phyloP scores from a whole-genome alignment of 2,329 filamentous ascomycete genomes.

The Pezicula carpinea region DNA sequence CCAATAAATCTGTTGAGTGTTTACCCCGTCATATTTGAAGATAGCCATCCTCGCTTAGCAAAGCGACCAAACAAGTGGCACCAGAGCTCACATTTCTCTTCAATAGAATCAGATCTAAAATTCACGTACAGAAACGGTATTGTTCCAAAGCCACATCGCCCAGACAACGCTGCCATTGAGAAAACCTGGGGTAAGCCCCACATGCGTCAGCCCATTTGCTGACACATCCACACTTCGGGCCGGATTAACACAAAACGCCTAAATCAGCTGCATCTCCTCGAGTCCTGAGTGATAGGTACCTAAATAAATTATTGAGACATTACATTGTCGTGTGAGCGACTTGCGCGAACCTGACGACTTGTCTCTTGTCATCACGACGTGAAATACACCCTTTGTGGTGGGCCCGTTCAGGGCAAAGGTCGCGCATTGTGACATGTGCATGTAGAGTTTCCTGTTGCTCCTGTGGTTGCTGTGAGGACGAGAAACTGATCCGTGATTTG shows the following conservation, averaged over 20 bases:
- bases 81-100: too few relatives aligned
- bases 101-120: too few relatives aligned
- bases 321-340: constrained; percentile 15
- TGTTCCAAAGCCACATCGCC: too few relatives aligned
- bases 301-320: constrained; percentile 4
- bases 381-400: constrained; percentile 16
- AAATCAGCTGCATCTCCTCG: constrained; percentile 1
- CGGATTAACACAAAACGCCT: neutral
- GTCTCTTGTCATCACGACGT: neutral
- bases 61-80: too few relatives aligned
- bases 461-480: constrained; percentile 20
- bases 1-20: too few relatives aligned
- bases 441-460: constrained; percentile 8
- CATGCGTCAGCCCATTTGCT: too few relatives aligned
- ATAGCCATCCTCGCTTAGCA: too few relatives aligned
- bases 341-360: constrained; percentile 1
- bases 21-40: too few relatives aligned
- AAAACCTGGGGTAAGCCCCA: too few relatives aligned
- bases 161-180: too few relatives aligned
- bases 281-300: neutral
- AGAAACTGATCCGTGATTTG: constrained; percentile 18
- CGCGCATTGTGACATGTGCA: constrained; percentile 9
- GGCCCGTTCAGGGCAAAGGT: constrained; percentile 22
- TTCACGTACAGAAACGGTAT: too few relatives aligned
- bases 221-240: neutral